Evolutionary conservation across 2,329 filamentous ascomycete species (phyloP).

Genomic region (Trichophaea hybrida): DNA sequence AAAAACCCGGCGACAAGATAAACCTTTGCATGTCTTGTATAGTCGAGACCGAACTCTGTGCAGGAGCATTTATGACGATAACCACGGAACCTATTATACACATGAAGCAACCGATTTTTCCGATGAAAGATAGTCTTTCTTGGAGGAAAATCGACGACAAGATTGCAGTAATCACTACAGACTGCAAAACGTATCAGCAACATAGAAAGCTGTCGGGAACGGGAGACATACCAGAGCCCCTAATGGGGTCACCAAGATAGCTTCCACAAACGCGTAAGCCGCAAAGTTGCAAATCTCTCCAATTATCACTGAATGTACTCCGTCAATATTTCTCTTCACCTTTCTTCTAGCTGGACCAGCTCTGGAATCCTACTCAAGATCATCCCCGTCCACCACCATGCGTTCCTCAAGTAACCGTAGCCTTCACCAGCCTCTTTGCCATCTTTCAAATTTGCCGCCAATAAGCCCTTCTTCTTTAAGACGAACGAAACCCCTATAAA

Average conservation of each 20-base stretch:
- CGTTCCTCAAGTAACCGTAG: slow-evolving; percentile 92
- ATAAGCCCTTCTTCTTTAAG: slow-evolving; percentile 79
- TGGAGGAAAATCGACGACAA: slow-evolving; percentile 91
- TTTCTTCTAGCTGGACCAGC: background rate
- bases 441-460: slow-evolving; percentile 91
- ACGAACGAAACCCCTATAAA: slow-evolving; percentile 96
- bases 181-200: slow-evolving; percentile 29
- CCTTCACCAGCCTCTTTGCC: slow-evolving; percentile 90
- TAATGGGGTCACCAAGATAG: slow-evolving; percentile 83
- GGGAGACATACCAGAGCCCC: slow-evolving; percentile 47
- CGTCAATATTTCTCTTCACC: background rate
- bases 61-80: slow-evolving; percentile 85
- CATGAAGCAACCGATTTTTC: slow-evolving; percentile 88
- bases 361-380: slow-evolving; percentile 43
- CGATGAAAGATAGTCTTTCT: slow-evolving; percentile 85
- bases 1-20: slow-evolving; percentile 73
- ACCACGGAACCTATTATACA: slow-evolving; percentile 87
- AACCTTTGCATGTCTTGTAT: slow-evolving; percentile 89
- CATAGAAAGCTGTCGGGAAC: background rate
- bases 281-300: slow-evolving; percentile 96
- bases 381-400: slow-evolving; percentile 93
- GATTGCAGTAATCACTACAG: slow-evolving; percentile 82
- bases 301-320: slow-evolving; percentile 50
- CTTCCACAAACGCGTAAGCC: slow-evolving; percentile 92
- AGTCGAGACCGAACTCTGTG: slow-evolving; percentile 65